Evolutionary conservation across 495 filamentous ascomycete genomes (phyloP).

Genomic region (Xylaria sp.): DNA sequence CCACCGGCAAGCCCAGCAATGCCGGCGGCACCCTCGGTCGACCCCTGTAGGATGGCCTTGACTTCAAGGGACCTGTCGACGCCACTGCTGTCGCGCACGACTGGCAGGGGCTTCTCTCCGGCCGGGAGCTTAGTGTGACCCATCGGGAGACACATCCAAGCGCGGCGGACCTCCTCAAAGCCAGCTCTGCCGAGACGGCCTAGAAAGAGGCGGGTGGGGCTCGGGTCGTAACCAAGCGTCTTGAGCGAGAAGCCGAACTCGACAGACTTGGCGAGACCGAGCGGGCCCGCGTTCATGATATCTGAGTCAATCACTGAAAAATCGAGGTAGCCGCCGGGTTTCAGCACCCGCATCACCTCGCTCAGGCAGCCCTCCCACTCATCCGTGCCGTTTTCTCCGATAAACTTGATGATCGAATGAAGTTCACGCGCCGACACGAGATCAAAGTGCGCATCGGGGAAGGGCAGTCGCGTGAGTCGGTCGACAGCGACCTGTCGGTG

Average conservation of each 20-base stretch:
- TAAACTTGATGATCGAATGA: conserved; percentile 78
- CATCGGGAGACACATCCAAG: conserved; percentile 91
- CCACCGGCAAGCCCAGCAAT: conserved; percentile 83
- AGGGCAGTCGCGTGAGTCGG: conserved; percentile 80
- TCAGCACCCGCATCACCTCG: conserved; percentile 89
- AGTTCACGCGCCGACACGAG: conserved; percentile 90
- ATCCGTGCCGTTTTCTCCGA: conserved; percentile 66
- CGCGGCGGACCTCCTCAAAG: conserved; percentile 80
- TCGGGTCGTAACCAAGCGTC: conserved; percentile 85
- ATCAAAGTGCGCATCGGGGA: conserved; percentile 87
- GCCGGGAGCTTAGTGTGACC: conserved; percentile 61
- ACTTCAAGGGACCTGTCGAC: conserved; percentile 61
- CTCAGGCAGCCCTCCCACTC: conserved; percentile 86
- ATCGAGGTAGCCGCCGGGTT: conserved; percentile 91
- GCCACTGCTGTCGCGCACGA: conserved; percentile 44
- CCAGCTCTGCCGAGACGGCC: conserved; percentile 73
- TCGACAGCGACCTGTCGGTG: conserved; percentile 80
- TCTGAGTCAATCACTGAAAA: conserved; percentile 89
- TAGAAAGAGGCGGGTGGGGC: conserved; percentile 80
- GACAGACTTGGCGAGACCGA: conserved; percentile 78
- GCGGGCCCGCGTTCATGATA: conserved; percentile 79
- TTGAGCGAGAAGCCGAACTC: conserved; percentile 90
- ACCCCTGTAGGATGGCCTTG: conserved; percentile 72
- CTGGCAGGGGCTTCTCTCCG: conserved; percentile 44
- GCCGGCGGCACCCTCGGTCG: conserved; percentile 73